Conservation (phyloP, 2,329 filamentous ascomycete genomes). For the Sporothrix pallida region DNA sequence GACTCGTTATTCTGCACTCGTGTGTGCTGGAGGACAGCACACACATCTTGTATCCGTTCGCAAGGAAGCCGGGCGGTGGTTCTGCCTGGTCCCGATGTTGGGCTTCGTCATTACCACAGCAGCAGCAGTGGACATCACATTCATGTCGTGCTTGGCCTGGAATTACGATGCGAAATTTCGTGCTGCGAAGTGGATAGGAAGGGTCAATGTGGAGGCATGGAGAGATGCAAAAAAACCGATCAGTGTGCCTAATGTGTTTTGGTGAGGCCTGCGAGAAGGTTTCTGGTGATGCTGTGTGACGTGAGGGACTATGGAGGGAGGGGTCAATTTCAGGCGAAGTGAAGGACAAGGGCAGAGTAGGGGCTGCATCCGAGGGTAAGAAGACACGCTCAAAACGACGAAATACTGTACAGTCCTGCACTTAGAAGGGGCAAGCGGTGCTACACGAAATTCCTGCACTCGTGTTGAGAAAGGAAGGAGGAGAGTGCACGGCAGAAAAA, state of each 20-base stretch:
- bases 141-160: not conserved
- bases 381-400: not conserved
- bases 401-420: not conserved
- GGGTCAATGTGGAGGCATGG: not conserved
- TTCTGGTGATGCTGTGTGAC: not conserved
- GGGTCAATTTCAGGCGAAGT: no score
- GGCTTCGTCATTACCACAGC: not conserved
- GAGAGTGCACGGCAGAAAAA: no score
- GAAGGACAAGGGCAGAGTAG: not conserved
- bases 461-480: not conserved
- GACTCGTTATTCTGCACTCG: not conserved
- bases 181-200: not conserved
- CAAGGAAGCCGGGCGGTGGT: not conserved
- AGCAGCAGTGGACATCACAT: not conserved
- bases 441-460: slow-evolving; percentile 11
- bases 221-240: no score
- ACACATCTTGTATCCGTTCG: not conserved
- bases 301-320: not conserved
- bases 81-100: not conserved
- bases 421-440: not conserved
- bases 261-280: slow-evolving; percentile 12
- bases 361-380: not conserved
- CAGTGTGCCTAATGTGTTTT: not conserved
- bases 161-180: no score
- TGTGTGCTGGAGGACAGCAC: not conserved